These are phyloP conservation scores for Dillenia suffruticosa DNA, from an alignment of 164 flowering plant genomes.

Conservation along the genomic window DNA sequence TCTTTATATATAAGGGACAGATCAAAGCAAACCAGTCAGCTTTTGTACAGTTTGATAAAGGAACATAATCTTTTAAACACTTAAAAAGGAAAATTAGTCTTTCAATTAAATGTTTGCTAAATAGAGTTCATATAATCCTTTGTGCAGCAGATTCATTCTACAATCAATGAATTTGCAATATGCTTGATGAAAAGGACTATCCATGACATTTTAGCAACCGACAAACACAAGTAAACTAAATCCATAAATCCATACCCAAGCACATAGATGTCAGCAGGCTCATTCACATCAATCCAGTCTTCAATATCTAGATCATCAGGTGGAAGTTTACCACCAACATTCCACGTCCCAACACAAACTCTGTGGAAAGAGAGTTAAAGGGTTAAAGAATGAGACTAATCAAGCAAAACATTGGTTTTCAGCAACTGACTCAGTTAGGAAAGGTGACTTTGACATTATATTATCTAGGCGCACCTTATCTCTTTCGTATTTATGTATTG, in stretches of 20 bases:
- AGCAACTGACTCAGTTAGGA: background rate
- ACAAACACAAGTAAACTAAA: too few relatives aligned
- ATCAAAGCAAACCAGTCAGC: too few relatives aligned
- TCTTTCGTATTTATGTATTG: constrained; percentile 85
- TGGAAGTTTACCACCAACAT: constrained; percentile 86
- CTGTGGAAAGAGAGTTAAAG: constrained; percentile 23
- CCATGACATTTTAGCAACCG: too few relatives aligned
- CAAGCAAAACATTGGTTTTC: background rate
- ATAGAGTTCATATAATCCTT: too few relatives aligned
- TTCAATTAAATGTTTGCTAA: too few relatives aligned
- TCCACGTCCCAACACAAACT: constrained; percentile 89
- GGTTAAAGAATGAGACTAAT: background rate
- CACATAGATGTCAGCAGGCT: constrained; percentile 93
- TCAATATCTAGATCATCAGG: constrained; percentile 75
- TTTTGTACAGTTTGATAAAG: too few relatives aligned
- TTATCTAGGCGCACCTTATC: constrained; percentile 37
- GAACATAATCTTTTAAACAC: too few relatives aligned
- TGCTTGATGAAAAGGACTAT: too few relatives aligned
- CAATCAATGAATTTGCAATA: too few relatives aligned
- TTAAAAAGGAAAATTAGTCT: too few relatives aligned
- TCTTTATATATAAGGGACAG: background rate
- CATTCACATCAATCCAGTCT: constrained; percentile 67
- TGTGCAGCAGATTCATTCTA: too few relatives aligned
- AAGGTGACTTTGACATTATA: too few relatives aligned
- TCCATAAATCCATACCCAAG: constrained; percentile 58